Percentiles rank a stretch among this genome's conserved stretches.
These are phyloP conservation scores for Naganishia antarctica DNA, from an alignment of 768 basidiomycete species.

Conservation along the genomic window DNA sequence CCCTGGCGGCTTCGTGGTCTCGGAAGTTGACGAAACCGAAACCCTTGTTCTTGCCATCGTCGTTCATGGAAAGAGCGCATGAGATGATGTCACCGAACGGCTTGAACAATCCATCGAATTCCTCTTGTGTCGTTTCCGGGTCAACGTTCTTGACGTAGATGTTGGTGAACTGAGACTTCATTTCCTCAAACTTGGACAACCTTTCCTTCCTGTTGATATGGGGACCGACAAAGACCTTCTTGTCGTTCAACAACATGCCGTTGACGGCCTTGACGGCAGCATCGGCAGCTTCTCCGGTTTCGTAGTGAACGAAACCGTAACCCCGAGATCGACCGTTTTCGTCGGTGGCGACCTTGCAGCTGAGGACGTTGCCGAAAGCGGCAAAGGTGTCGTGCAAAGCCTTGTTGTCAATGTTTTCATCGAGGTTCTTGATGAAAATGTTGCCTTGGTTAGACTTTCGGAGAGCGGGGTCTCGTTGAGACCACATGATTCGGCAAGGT, in stretches of 20 bases:
- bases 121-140: conserved; percentile 69
- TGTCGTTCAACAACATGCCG: conserved; percentile 98
- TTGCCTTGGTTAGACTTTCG: conserved; percentile 99
- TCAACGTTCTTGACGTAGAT: conserved; percentile 97
- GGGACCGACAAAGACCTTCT: conserved; percentile 96
- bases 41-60: conserved; percentile 81
- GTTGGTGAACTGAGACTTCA: conserved; percentile 96
- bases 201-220: conserved; percentile 99
- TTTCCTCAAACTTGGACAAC: conserved; percentile 96
- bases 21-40: conserved; percentile 99
- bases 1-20: conserved; percentile 81
- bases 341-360: conserved; percentile 98
- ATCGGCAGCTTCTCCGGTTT: conserved; percentile 92
- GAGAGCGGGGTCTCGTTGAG: conserved; percentile 97
- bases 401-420: conserved; percentile 97
- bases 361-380: conserved; percentile 95
- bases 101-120: conserved; percentile 76
- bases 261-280: conserved; percentile 97
- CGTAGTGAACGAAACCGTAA: conserved; percentile 98
- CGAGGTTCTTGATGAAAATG: conserved; percentile 99
- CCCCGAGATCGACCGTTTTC: conserved; percentile 93
- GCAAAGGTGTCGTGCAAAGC: conserved; percentile 99
- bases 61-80: conserved; percentile 74
- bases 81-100: conserved; percentile 80
- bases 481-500: conserved; percentile 99